A percentile compares a stretch with the other conserved stretches of the same genome.
Evolutionary conservation across 139 green algal genomes (phyloP).

Genomic region (Deuterostichococcus epilithicus): DNA sequence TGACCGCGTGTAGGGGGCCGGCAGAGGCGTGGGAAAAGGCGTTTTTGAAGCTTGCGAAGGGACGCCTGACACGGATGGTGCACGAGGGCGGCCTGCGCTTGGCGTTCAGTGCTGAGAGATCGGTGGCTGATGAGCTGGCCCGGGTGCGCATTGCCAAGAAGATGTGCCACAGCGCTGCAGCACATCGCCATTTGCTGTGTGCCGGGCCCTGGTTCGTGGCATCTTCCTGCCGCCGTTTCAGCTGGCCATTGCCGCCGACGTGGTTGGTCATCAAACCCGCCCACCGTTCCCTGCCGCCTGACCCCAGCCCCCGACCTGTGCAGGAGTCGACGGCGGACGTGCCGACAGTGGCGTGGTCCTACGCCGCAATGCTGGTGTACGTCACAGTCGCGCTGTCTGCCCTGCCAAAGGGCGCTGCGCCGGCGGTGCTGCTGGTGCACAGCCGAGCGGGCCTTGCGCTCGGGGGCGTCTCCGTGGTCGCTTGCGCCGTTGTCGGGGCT

Average conservation of each 20-base stretch:
- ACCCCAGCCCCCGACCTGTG: background rate
- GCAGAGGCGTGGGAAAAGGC: slow-evolving; percentile 77
- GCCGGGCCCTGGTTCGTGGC: too few relatives aligned
- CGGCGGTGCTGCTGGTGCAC: slow-evolving; percentile 34
- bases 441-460: slow-evolving; percentile 57
- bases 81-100: slow-evolving; percentile 48
- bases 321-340: slow-evolving; percentile 35
- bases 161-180: too few relatives aligned
- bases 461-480: slow-evolving; percentile 71
- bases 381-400: slow-evolving; percentile 64
- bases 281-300: background rate
- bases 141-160: slow-evolving; percentile 28
- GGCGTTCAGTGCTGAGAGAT: slow-evolving; percentile 75
- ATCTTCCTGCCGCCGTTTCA: too few relatives aligned
- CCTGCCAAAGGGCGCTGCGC: slow-evolving; percentile 25
- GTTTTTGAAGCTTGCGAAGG: slow-evolving; percentile 60
- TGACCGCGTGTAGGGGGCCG: slow-evolving; percentile 28
- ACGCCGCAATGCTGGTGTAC: slow-evolving; percentile 84
- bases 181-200: too few relatives aligned
- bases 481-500: slow-evolving; percentile 58
- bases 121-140: slow-evolving; percentile 78
- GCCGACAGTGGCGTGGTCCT: slow-evolving; percentile 68
- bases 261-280: too few relatives aligned
- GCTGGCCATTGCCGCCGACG: too few relatives aligned
- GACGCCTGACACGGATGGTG: slow-evolving; percentile 29